A percentile compares a stretch with the other conserved stretches of the same genome.
Conservation (phyloP, 768 basidiomycete genomes). For the Pulveroboletus frians region DNA sequence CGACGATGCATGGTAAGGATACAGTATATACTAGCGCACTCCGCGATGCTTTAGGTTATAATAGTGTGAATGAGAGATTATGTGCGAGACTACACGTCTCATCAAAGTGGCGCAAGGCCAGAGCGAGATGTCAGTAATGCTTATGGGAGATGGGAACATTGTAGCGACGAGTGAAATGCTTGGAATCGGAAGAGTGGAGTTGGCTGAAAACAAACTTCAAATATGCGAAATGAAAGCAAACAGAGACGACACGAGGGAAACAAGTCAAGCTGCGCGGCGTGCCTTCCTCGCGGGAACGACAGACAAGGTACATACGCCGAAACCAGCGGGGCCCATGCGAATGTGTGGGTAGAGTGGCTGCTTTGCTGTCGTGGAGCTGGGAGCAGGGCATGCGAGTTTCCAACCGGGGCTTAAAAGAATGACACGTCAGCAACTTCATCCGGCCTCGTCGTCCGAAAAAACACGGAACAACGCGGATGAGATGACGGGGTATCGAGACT, state of each 20-base stretch:
- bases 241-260: neutral
- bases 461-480: neutral
- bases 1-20: conserved; percentile 3
- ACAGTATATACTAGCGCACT: conserved; percentile 13
- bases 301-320: neutral
- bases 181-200: neutral
- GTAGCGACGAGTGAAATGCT: neutral
- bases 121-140: neutral
- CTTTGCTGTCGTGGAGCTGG: neutral
- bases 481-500: neutral
- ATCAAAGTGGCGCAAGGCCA: neutral
- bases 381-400: neutral
- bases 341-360: neutral
- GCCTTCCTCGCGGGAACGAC: neutral
- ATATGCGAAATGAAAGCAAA: conserved; percentile 5
- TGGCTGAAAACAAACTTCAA: neutral
- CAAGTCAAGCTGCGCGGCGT: neutral
- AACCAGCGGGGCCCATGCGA: neutral
- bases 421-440: neutral
- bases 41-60: conserved; percentile 8
- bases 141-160: neutral
- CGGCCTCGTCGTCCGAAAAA: neutral
- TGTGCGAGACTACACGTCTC: neutral
- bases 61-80: neutral
- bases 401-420: neutral